phyloP scores from a whole-genome alignment of 345 rosid species.

The Zanthoxylum bungeanum region DNA sequence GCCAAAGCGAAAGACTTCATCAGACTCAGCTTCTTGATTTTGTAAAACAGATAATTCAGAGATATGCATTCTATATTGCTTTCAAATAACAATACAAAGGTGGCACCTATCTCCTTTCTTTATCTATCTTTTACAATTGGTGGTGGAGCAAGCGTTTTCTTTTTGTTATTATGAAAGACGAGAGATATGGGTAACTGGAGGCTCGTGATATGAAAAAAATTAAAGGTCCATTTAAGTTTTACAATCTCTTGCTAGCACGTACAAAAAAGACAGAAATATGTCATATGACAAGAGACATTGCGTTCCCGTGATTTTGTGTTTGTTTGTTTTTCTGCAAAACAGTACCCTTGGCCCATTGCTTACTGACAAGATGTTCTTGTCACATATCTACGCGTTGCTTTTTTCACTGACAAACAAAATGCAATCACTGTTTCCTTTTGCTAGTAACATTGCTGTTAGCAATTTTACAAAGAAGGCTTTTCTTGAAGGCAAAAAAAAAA shows the following conservation, averaged over 20 bases:
- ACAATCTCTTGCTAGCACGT: not conserved
- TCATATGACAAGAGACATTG: constrained; percentile 35
- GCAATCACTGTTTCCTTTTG: not conserved
- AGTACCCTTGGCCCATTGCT: not conserved
- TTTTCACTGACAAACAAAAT: not conserved
- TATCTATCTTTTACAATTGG: not conserved
- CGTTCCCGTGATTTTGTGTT: constrained; percentile 46
- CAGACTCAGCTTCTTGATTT: constrained; percentile 25
- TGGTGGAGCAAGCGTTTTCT: not conserved
- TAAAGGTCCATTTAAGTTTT: constrained; percentile 10
- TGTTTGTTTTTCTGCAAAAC: constrained; percentile 13
- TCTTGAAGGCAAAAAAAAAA: too few relatives aligned
- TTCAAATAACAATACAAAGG: not conserved
- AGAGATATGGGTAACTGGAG: constrained; percentile 6
- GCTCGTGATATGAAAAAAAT: constrained; percentile 12
- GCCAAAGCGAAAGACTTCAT: constrained; percentile 34
- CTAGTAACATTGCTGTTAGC: not conserved
- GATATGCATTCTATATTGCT: constrained; percentile 20
- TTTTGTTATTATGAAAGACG: too few relatives aligned
- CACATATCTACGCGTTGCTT: not conserved
- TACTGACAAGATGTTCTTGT: constrained; percentile 17
- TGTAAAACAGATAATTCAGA: constrained; percentile 18
- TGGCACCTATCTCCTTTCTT: not conserved
- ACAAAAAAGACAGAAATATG: constrained; percentile 15
- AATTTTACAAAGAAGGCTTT: not conserved